Base-by-base conservation (phyloP, 345 rosid species). In the Acer yangbiense region DNA sequence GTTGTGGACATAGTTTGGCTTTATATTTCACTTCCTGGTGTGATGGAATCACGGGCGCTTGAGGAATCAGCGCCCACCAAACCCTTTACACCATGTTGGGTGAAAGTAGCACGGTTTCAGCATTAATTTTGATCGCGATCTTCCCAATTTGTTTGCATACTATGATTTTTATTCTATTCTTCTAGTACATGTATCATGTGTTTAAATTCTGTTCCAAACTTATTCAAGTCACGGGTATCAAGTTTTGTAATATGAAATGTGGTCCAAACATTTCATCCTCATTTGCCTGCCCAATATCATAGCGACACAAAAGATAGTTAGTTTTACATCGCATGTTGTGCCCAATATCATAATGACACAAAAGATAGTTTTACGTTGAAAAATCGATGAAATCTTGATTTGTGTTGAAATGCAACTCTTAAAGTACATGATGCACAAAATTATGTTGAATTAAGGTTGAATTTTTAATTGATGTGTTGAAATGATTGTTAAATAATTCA, bases 141-240 rank as follows among this genome's bases (percentile, higher is more conserved):
- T 4, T 35, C 6, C 39, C 39, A 35, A 35, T 35, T 65, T 23
- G 70, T 29, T 74, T 32, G 10, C 39, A 16, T 20, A 52, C 9
- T 0, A 65, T 20, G 71, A 52, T 32, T 35, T 35, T 66, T 60
- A 60, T 60, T 60, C 0, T 9, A 7, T 60, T 6, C 8, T 7
- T 60, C 11, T 9, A 60, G 64, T 60, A 60, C 64, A 55, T 50
- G 29, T 41, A 13, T 39, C 27, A n/a, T 62, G 54, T 64, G 27
- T 27, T 75, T 18, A 3, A 29, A 17, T n/a, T 32, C 10, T 65
- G 63, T 74, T 14, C 61, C 10, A 21, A 52, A 67, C 12, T 50
- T 13, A 75, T 35, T 65, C 63, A 48, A 75, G 65, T 75, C 78
- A 75, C 78, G 71, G 78, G 78, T 65, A 63, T 65, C 78, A 50